A percentile compares a stretch with the other conserved stretches of the same genome.
Evolutionary conservation across 768 basidiomycete genomes (phyloP).

Genomic region (Phlegmacium glaucopus): DNA sequence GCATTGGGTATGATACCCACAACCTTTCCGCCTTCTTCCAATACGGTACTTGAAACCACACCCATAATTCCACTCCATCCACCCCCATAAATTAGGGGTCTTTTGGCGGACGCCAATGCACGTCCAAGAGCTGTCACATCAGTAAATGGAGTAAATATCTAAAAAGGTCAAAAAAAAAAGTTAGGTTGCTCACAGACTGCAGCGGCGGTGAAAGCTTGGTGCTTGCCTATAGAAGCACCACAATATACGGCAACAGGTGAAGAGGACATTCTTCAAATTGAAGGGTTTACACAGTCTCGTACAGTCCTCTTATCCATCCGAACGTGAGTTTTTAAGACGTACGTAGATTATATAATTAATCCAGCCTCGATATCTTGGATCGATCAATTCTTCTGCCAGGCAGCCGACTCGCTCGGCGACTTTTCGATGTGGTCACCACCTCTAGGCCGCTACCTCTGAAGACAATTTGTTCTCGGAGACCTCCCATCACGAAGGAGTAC

Average conservation of each 20-base stretch:
- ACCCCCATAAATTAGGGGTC: constrained; percentile 84
- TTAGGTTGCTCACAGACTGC: constrained; percentile 57
- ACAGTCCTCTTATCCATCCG: no score
- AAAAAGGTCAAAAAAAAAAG: neutral
- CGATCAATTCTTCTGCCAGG: no score
- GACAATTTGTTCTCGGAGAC: no score
- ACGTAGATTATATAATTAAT: no score
- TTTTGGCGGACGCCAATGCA: constrained; percentile 58
- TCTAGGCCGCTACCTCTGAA: no score
- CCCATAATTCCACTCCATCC: constrained; percentile 88
- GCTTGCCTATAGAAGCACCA: constrained; percentile 67
- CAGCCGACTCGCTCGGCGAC: no score
- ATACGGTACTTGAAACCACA: constrained; percentile 60
- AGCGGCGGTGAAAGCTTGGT: constrained; percentile 59
- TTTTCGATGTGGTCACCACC: no score
- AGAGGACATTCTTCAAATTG: neutral
- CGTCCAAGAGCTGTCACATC: constrained; percentile 79
- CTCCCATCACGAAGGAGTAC: no score
- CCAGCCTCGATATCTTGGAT: no score
- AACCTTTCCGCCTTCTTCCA: constrained; percentile 66
- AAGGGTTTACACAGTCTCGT: no score
- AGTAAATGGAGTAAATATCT: no score
- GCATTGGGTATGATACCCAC: constrained; percentile 79
- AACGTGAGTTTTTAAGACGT: no score
- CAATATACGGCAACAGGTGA: constrained; percentile 78